Evolutionary conservation across 164 flowering plant species (phyloP).

Genomic region (Taxillus chinensis): DNA sequence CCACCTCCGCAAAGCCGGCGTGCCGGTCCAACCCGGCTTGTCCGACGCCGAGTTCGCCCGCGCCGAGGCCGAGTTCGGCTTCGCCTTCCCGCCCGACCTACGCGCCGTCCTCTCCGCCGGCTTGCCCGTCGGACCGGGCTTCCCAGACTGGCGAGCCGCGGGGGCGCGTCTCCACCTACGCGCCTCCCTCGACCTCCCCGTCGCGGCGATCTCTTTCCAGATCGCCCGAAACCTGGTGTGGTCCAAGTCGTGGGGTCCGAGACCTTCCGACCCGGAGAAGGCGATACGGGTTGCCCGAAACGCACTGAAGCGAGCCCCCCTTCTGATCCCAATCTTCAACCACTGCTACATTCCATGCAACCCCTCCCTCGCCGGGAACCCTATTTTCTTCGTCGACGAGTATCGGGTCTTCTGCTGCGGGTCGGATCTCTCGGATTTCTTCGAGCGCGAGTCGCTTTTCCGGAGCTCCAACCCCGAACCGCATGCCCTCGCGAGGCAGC

Average conservation of each 20-base stretch:
- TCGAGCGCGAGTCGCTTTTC: constrained; percentile 59
- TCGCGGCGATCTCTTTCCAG: constrained; percentile 78
- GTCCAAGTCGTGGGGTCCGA: constrained; percentile 88
- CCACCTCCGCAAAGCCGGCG: constrained; percentile 52
- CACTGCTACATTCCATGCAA: constrained; percentile 89
- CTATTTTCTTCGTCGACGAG: constrained; percentile 85
- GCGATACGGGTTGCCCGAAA: constrained; percentile 63
- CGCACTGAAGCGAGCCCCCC: constrained; percentile 68
- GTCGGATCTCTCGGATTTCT: constrained; percentile 75
- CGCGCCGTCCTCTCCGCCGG: constrained; percentile 74
- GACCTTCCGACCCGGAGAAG: constrained; percentile 75
- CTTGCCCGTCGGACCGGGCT: constrained; percentile 75
- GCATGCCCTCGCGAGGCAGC: constrained; percentile 26
- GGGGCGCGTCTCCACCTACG: constrained; percentile 23
- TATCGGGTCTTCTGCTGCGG: constrained; percentile 69
- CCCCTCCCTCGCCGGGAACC: constrained; percentile 83
- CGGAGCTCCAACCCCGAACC: constrained; percentile 21
- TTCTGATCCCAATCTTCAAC: constrained; percentile 72
- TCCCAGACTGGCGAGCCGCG: constrained; percentile 86
- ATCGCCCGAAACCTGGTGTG: constrained; percentile 63
- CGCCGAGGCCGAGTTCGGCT: constrained; percentile 83
- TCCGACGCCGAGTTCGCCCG: constrained; percentile 74
- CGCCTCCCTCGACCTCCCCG: constrained; percentile 67
- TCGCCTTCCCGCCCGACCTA: constrained; percentile 89
- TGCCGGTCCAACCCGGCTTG: constrained; percentile 59